Evolutionary conservation across 495 filamentous ascomycete species (phyloP), one percentile per base, ranked within the genome.

Genomic region (Hypoxylon crocopeplum): DNA sequence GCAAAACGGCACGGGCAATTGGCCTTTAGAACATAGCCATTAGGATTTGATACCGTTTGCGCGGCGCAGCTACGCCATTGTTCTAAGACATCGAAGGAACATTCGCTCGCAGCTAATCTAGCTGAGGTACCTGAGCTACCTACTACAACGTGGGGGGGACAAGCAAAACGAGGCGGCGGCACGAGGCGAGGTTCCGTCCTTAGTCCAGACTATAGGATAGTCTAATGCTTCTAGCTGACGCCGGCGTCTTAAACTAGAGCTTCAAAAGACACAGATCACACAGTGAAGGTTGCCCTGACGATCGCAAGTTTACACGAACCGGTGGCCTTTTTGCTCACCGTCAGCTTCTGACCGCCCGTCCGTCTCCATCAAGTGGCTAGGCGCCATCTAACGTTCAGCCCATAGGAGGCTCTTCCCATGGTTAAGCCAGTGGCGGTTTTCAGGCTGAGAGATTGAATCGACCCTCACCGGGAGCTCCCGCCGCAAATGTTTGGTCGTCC

Each of bases 141-240:
- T 24, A 27, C 13, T 50, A 40, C 16, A 32, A 20, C 37, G 16
- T 30, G 45, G 49, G 29, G 54, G 2, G 6, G 15, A 27, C 12
- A 25, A 42, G 38, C 41, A 57, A 58, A 47, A 53, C 34, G 22
- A 57, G 25, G 53, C 41, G 22, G 27, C 36, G 41, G 53, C 46
- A 48, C 50, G 38, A 50, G 30, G 58, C 49, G 51, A 41, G 50
- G 34, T 62, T 44, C 51, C 59, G 59, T 46, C 27, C 33, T 47
- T 45, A 48, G 40, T 32, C 33, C 11, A 30, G 24, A 38, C 47
- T 21, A 51, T 29, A 15, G 45, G 30, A 15, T 27, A 37, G 17
- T 13, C 39, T 50, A 56, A 49, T 24, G n/a, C 7, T 30, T 32
- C 32, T 45, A 47, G 51, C 51, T 44, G 41, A 46, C 33, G 25